Evolutionary conservation across 2,329 filamentous ascomycete species (phyloP).

Genomic region (Aspergillus pseudoglaucus): DNA sequence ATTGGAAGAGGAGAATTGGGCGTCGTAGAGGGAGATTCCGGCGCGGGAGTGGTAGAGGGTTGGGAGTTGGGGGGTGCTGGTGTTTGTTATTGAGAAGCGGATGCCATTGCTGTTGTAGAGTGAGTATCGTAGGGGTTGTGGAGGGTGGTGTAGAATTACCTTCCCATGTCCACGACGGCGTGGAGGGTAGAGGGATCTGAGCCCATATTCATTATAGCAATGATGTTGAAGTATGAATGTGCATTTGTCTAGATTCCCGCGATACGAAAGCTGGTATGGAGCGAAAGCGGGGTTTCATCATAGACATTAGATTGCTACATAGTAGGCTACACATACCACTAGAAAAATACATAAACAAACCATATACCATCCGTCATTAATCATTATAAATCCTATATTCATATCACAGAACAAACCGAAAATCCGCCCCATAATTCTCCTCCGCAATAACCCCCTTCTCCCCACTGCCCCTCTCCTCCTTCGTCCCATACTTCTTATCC

Average conservation of each 20-base stretch:
- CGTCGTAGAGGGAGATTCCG: conserved; percentile 81
- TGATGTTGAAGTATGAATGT: background rate
- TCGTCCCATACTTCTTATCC: conserved; percentile 42
- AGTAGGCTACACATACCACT: background rate
- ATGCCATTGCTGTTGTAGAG: conserved; percentile 64
- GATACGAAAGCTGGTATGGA: background rate
- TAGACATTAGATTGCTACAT: no score
- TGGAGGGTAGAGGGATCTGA: conserved; percentile 14
- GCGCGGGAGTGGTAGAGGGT: conserved; percentile 73
- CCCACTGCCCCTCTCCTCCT: conserved; percentile 13
- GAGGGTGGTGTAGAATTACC: conserved; percentile 15
- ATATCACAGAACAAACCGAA: conserved; percentile 31
- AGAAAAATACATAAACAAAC: background rate
- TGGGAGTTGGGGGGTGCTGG: conserved; percentile 66
- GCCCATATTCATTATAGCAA: background rate
- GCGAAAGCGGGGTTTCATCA: no score
- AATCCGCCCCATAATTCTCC: conserved; percentile 36
- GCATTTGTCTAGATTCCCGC: no score
- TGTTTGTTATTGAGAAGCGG: conserved; percentile 80
- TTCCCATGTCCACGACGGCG: conserved; percentile 37
- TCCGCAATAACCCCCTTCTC: conserved; percentile 20
- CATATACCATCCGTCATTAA: no score
- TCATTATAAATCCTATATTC: background rate
- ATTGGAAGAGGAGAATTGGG: conserved; percentile 47
- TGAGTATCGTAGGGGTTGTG: background rate